Percentiles rank a stretch among this genome's conserved stretches.
phyloP scores from a whole-genome alignment of 352 stramenopile genomes.

The Phytophthora sp. region DNA sequence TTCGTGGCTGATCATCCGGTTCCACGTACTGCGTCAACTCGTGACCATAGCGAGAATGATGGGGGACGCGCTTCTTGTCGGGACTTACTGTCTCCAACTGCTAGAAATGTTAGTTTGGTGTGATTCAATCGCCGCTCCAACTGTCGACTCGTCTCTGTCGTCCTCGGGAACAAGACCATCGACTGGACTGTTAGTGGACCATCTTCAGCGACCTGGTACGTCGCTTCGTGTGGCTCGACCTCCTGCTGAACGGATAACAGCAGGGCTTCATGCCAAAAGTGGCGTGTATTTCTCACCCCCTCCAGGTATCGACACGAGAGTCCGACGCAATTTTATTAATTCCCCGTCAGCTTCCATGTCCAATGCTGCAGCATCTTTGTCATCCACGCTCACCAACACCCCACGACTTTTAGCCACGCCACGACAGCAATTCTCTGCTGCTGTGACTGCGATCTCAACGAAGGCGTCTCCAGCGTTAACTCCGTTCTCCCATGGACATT shows the following conservation, averaged over 20 bases:
- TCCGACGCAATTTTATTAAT: conserved; percentile 69
- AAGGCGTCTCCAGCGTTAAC: conserved; percentile 75
- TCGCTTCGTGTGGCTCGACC: conserved; percentile 31
- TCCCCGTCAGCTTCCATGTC: conserved; percentile 76
- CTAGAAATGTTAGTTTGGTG: conserved; percentile 72
- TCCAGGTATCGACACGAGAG: conserved; percentile 67
- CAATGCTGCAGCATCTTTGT: conserved; percentile 72
- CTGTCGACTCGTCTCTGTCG: conserved; percentile 7
- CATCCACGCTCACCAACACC: conserved; percentile 76
- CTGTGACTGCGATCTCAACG: conserved; percentile 77
- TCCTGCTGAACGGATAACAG: conserved; percentile 21
- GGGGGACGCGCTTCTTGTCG: conserved; percentile 54
- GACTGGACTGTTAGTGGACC: conserved; percentile 34
- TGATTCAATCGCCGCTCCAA: conserved; percentile 42
- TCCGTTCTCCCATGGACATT: conserved; percentile 49
- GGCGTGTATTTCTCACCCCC: conserved; percentile 70
- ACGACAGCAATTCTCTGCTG: conserved; percentile 77
- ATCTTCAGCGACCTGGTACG: conserved; percentile 42
- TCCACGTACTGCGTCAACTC: conserved; percentile 83
- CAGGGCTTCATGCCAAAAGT: conserved; percentile 56
- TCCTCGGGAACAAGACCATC: conserved; percentile 7
- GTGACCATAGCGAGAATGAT: conserved; percentile 67
- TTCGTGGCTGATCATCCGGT: conserved; percentile 74
- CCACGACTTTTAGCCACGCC: conserved; percentile 72
- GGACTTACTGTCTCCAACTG: conserved; percentile 64